These are phyloP conservation scores for Taiwanofungus camphoratus DNA, from an alignment of 1,284 basidiomycete genomes.

Conservation along the genomic window DNA sequence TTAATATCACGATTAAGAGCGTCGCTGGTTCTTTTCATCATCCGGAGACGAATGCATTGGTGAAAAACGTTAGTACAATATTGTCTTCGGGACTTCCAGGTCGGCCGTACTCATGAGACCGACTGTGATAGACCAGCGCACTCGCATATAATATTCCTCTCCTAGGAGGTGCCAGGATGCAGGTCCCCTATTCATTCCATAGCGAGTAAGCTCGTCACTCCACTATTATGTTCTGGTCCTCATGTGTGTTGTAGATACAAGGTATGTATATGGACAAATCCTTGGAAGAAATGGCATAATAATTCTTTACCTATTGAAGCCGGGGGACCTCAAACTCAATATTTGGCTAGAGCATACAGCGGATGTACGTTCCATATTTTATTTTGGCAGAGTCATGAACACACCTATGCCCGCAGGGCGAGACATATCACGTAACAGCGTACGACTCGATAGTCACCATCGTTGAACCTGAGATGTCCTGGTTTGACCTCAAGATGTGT, in stretches of 20 bases:
- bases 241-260: conserved; percentile 46
- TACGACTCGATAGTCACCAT: conserved; percentile 79
- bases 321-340: conserved; percentile 74
- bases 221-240: conserved; percentile 14
- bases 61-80: conserved; percentile 63
- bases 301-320: conserved; percentile 31
- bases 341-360: conserved; percentile 73
- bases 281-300: background rate
- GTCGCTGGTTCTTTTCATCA: conserved; percentile 72
- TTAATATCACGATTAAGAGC: conserved; percentile 69
- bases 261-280: conserved; percentile 31
- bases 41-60: conserved; percentile 55
- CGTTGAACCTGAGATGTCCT: conserved; percentile 75
- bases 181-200: conserved; percentile 72
- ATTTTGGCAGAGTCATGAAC: conserved; percentile 4
- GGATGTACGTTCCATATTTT: conserved; percentile 50
- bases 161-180: conserved; percentile 57
- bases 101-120: conserved; percentile 3
- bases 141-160: conserved; percentile 58
- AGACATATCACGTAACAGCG: conserved; percentile 59
- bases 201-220: conserved; percentile 64
- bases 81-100: background rate
- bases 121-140: conserved; percentile 49
- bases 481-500: conserved; percentile 79
- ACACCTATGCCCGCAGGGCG: conserved; percentile 33